Evolutionary conservation across 192 early-diverging fungal species (phyloP).

Genomic region (Podila verticillata): DNA sequence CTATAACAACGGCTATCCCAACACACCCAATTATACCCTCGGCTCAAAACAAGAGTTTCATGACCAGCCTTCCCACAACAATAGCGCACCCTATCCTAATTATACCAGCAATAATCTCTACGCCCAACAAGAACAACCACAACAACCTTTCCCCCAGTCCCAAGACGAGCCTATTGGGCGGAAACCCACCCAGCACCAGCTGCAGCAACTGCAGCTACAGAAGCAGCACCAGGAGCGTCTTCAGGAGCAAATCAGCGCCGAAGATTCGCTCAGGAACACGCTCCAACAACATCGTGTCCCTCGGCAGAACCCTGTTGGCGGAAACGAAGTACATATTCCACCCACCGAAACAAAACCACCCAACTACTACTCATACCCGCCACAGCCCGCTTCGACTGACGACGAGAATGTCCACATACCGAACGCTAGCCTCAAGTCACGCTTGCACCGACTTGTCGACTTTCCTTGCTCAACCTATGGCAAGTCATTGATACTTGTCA

Average conservation of each 20-base stretch:
- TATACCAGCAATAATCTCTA: not conserved
- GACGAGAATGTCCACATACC: not conserved
- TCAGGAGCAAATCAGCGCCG: slow-evolving; percentile 12
- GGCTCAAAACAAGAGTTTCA: not conserved
- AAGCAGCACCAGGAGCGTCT: slow-evolving; percentile 8
- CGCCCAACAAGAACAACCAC: slow-evolving; percentile 2
- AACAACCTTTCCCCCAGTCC: not conserved
- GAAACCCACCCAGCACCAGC: slow-evolving; percentile 7
- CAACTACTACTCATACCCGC: slow-evolving; percentile 33
- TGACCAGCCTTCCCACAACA: not conserved
- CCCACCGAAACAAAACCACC: slow-evolving; percentile 11
- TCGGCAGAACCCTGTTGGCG: not conserved
- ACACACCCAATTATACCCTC: slow-evolving; percentile 1
- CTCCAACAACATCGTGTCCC: slow-evolving; percentile 14
- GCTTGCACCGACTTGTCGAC: slow-evolving; percentile 4
- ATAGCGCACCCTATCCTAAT: slow-evolving; percentile 1
- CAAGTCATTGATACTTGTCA: slow-evolving; percentile 18
- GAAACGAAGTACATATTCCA: not conserved
- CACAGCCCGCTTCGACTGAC: slow-evolving; percentile 6
- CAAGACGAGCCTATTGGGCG: not conserved
- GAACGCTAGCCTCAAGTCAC: not conserved
- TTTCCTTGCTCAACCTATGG: slow-evolving; percentile 42
- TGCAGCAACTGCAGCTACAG: slow-evolving; percentile 6
- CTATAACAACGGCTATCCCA: not conserved
- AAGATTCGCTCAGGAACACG: slow-evolving; percentile 14